Base-by-base conservation (phyloP, 345 rosid species). In the Kernera saxatilis region DNA sequence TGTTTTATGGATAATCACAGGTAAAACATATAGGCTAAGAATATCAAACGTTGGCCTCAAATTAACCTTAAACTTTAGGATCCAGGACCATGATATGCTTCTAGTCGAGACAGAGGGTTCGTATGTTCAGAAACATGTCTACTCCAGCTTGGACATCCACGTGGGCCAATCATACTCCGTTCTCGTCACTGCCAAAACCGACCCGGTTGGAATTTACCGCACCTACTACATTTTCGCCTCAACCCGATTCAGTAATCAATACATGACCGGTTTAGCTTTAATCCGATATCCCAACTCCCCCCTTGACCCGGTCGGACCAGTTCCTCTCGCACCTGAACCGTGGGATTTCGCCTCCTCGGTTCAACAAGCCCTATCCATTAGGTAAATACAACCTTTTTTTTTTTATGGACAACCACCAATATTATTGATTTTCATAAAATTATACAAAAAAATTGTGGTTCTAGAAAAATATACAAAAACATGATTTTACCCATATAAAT, bases 91-190 rank as follows among this genome's bases (percentile, higher is more conserved):
- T 29, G 56, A 77, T 26, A 71, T 77, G 80, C 73, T 77, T 44
- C 76, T 77, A 19, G 73, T 77, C 5, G 77, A 77, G 45, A 59
- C 77, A 29, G 77, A 71, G 25, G 80, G 77, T 57, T 23, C 80
- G 13, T 66, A 77, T 43, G 69, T 66, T 44, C 64, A 71, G 12
- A 44, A 77, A 66, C 69, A 5, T n/a, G 7, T 4, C 10, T 77
- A 66, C 27, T 19, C 68, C 0, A 71, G 26, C 50, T 12, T 77
- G 10, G 77, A 77, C 12, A 41, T 77, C 45, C 80, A 77, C 41
- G 73, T 71, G 10, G 80, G 80, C 17, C 80, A 77, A 52, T 71
- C 80, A 39, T 71, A 77, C 29, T 77, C 80, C 5, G 64, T 77
- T 64, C 72, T 77, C 3, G 77, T 77, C 29, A 77, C 77, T 2